phyloP scores from a whole-genome alignment of 75 land plant genomes.

The Ceratopteris richardii region DNA sequence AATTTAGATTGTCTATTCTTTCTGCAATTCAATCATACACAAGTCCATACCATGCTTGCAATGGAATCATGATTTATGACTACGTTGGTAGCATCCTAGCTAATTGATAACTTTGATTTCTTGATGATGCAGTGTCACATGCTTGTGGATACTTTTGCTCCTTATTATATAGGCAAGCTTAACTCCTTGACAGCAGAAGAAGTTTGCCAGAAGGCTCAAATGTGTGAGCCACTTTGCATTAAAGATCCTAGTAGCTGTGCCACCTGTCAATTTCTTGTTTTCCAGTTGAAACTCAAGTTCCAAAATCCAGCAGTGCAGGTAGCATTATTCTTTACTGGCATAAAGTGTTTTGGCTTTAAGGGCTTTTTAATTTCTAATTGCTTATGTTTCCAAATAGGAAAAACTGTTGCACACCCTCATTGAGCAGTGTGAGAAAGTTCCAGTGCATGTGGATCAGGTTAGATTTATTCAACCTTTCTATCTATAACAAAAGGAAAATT shows the following conservation, averaged over 20 bases:
- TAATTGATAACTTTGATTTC: too few species aligned
- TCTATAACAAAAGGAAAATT: too few species aligned
- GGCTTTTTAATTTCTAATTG: too few species aligned
- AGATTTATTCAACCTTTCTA: too few species aligned
- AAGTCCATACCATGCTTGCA: too few species aligned
- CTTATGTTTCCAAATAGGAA: conserved; percentile 7
- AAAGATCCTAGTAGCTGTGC: conserved; percentile 20
- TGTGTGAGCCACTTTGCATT: conserved; percentile 9
- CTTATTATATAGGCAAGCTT: conserved; percentile 16
- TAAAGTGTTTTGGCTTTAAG: not conserved
- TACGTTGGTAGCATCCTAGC: too few species aligned
- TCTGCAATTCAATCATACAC: too few species aligned
- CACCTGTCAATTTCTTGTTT: conserved; percentile 19
- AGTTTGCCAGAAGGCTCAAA: conserved; percentile 15
- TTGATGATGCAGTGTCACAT: conserved; percentile 9
- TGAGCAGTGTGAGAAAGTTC: conserved; percentile 14
- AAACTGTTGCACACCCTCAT: conserved; percentile 18
- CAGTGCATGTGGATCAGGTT: conserved; percentile 24
- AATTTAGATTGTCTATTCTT: too few species aligned
- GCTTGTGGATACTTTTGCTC: conserved; percentile 19
- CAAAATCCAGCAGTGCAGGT: conserved; percentile 26
- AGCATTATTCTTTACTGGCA: not conserved
- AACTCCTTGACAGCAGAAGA: conserved; percentile 15
- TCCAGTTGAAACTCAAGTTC: conserved; percentile 21
- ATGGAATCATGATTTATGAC: too few species aligned